A percentile compares a stretch with the other conserved stretches of the same genome.
These are phyloP conservation scores for Eucalyptus lansdowneana DNA, from an alignment of 345 rosid species.

Conservation along the genomic window DNA sequence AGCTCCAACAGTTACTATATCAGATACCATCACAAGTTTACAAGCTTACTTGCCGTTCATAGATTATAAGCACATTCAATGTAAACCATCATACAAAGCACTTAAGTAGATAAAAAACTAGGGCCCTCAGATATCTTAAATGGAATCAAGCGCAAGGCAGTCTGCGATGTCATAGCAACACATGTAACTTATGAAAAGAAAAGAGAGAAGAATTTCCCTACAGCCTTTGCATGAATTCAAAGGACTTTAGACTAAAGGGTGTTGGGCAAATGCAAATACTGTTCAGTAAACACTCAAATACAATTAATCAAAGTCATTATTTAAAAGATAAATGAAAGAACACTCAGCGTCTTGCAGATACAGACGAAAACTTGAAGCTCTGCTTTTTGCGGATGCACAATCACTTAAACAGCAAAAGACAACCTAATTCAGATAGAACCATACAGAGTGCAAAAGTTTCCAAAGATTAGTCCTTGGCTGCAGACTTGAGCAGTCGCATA, in stretches of 20 bases:
- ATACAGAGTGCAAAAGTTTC: not conserved
- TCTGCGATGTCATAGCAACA: not conserved
- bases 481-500: not conserved
- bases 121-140: not conserved
- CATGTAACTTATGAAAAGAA: not conserved
- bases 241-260: not conserved
- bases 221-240: not conserved
- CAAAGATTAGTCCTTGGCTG: not conserved
- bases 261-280: not conserved
- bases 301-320: constrained; percentile 37
- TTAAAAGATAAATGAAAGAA: constrained; percentile 80
- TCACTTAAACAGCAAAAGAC: not conserved
- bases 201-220: too few relatives aligned
- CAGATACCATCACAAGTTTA: not conserved
- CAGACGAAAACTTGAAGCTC: constrained; percentile 28
- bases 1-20: not conserved
- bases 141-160: not conserved
- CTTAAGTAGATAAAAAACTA: not conserved
- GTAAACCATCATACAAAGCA: not conserved
- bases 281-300: not conserved
- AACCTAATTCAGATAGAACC: not conserved
- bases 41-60: not conserved
- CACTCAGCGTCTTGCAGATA: constrained; percentile 63
- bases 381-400: constrained; percentile 41
- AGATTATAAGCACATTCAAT: not conserved